These are phyloP conservation scores for Penicillium crustosum DNA, from an alignment of 2,329 filamentous ascomycete species.

Conservation along the genomic window DNA sequence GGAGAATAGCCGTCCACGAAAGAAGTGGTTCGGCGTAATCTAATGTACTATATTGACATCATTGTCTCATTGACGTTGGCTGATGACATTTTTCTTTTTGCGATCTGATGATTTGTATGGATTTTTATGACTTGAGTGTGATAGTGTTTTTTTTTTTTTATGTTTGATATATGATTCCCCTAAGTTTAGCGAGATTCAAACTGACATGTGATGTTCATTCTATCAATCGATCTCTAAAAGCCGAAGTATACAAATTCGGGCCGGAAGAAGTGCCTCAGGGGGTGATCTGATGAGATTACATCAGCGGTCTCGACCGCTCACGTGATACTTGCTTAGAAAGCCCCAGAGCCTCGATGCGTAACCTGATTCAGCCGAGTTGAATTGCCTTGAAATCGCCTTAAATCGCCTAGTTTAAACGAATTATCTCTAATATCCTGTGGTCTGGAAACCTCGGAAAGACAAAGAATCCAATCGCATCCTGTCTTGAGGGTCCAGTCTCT, in stretches of 20 bases:
- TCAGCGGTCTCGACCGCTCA: constrained; percentile 12
- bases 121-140: background rate
- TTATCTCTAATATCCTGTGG: background rate
- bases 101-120: constrained; percentile 9
- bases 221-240: background rate
- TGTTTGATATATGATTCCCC: constrained; percentile 1
- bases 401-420: background rate
- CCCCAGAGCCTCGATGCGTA: background rate
- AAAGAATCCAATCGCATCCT: constrained; percentile 8
- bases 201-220: background rate
- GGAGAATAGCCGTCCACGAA: constrained; percentile 24
- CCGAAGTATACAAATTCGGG: background rate
- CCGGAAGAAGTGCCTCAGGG: background rate
- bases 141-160: background rate
- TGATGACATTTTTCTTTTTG: constrained; percentile 2
- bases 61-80: constrained; percentile 8
- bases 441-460: constrained; percentile 4
- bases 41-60: constrained; percentile 21
- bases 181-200: background rate
- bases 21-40: constrained; percentile 36
- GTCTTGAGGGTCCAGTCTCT: constrained; percentile 4
- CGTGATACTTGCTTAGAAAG: constrained; percentile 11
- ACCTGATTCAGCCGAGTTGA: background rate
- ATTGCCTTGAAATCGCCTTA: background rate
- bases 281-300: constrained; percentile 5